Conservation (phyloP, 2,329 filamentous ascomycete genomes). For the Talaromyces amestolkiae region DNA sequence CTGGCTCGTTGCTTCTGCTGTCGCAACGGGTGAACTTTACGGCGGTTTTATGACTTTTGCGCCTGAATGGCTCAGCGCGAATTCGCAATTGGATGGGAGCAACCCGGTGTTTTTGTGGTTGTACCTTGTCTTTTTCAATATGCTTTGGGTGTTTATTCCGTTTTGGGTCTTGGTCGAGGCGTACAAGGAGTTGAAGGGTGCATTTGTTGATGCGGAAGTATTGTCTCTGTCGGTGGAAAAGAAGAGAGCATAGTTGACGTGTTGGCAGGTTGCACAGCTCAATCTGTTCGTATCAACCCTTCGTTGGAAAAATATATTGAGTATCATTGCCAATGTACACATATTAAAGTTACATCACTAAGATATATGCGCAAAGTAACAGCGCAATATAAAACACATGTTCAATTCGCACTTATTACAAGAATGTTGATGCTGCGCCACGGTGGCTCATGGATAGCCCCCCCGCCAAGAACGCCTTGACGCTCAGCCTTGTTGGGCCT, state of each 20-base stretch:
- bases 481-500: not conserved
- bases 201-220: constrained; percentile 34
- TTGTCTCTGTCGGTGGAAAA: constrained; percentile 14
- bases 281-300: not conserved
- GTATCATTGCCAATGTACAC: not conserved
- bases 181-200: constrained; percentile 44
- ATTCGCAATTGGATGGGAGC: constrained; percentile 55
- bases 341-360: not conserved
- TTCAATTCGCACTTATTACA: too few relatives aligned
- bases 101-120: constrained; percentile 64
- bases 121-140: constrained; percentile 64
- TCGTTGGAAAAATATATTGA: too few relatives aligned
- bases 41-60: constrained; percentile 65
- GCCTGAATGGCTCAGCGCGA: constrained; percentile 63
- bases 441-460: not conserved
- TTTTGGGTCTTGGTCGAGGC: constrained; percentile 57
- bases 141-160: constrained; percentile 60
- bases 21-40: constrained; percentile 65
- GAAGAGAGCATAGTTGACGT: constrained; percentile 14
- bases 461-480: constrained; percentile 1
- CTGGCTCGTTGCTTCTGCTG: constrained; percentile 57
- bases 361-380: not conserved
- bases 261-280: not conserved
- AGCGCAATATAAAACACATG: not conserved
- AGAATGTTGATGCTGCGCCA: constrained; percentile 4